Evolutionary conservation across 257 asterid genomes (phyloP), one percentile per base, ranked within the genome.

Genomic region (Nicotiana undulata): DNA sequence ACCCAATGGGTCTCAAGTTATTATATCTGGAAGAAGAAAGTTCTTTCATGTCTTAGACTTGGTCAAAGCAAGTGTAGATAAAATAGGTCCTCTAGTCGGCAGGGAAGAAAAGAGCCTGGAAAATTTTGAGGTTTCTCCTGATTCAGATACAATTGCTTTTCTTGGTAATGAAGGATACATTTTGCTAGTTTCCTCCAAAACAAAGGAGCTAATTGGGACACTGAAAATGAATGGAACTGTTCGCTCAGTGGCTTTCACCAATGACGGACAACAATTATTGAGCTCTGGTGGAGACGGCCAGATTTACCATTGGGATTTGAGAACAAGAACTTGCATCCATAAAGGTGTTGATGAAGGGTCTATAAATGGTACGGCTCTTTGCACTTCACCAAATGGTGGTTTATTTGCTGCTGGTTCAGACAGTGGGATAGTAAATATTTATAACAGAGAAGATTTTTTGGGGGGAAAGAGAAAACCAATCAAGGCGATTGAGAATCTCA

Each of bases 101-200:
- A 88, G 99, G 80, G 99, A 96, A n/a, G 99, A 96, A 85, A 96
- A 91, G 85, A 96, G 99, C 89, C 76, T 94, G 85, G 99, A 96
- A 83, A 46, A 84, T n/a, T 96, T 96, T 63, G 98, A 94, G 83
- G 93, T 94, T 59, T 91, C 98, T 34, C 99, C 98, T n/a, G 97
- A 96, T 86, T 94, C 98, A 18, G 86, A 80, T 4, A 91, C 92
- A 13, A 90, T 96, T 29, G 98, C 98, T 6, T 96, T 96, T 87
- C 82, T 92, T 34, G 99, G 99, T 76, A 94, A 94, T 9, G 97
- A 94, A 85, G 99, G 99, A 77, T 87, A 88, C 80, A 91, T 94
- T 58, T 86, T 96, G 37, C 74, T 96, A 82, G 99, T 94, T 75
- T 94, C 98, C 10, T 29, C 97, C 55, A 90, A 89, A 85, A 91